phyloP scores from a whole-genome alignment of 768 basidiomycete genomes.

The Suillus variegatus region DNA sequence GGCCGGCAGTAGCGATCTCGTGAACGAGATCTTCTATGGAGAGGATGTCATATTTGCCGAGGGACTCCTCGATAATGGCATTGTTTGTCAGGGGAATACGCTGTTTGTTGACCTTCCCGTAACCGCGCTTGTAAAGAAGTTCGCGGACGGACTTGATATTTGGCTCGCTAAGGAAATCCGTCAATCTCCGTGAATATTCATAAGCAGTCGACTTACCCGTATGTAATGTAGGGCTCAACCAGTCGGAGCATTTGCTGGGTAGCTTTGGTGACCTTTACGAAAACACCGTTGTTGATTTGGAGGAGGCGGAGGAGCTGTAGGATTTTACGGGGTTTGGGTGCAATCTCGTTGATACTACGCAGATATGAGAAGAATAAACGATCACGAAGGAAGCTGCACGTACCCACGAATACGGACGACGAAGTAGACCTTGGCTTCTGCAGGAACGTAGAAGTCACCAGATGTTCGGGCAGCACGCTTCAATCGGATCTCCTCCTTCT shows the following conservation, averaged over 20 bases:
- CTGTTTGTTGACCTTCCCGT: constrained; percentile 97
- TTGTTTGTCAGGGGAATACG: constrained; percentile 96
- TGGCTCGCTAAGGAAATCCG: constrained; percentile 63
- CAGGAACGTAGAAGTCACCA: constrained; percentile 97
- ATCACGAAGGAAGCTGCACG: constrained; percentile 33
- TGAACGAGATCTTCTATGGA: constrained; percentile 97
- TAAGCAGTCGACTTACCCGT: constrained; percentile 63
- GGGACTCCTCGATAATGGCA: constrained; percentile 84
- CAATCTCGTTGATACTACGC: constrained; percentile 96
- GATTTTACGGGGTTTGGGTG: constrained; percentile 99
- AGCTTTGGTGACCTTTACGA: constrained; percentile 95
- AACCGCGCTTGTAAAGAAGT: constrained; percentile 99
- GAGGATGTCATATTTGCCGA: constrained; percentile 95
- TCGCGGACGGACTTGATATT: constrained; percentile 97
- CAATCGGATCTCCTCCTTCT: constrained; percentile 95
- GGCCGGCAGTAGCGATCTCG: constrained; percentile 93
- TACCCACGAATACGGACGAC: constrained; percentile 97
- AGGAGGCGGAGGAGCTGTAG: constrained; percentile 96
- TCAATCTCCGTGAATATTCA: constrained; percentile 9
- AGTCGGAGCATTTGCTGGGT: constrained; percentile 98
- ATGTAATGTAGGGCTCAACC: constrained; percentile 96
- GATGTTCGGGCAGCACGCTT: constrained; percentile 89
- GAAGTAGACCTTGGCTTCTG: constrained; percentile 96
- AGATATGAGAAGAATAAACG: constrained; percentile 9
- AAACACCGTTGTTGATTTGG: constrained; percentile 99